Conservation (phyloP, 2,329 filamentous ascomycete genomes). For the Trichophyton simii region DNA sequence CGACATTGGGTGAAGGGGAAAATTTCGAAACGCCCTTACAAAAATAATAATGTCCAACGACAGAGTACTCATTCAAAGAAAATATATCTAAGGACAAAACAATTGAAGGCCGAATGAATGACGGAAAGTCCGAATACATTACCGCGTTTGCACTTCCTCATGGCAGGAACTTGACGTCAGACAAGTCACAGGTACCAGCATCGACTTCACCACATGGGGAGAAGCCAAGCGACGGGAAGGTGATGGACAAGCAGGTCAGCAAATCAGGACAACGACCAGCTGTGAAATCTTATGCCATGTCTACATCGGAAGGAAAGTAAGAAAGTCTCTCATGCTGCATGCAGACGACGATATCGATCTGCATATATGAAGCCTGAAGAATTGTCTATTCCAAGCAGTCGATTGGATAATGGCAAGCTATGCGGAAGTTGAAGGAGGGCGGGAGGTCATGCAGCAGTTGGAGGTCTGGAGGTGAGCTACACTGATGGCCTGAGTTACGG, state of each 20-base stretch:
- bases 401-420: background rate
- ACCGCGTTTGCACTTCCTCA: background rate
- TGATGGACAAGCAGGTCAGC: background rate
- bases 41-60: background rate
- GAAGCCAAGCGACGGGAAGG: constrained; percentile 2
- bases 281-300: background rate
- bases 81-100: background rate
- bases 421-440: background rate
- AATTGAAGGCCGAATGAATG: background rate
- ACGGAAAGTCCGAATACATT: background rate
- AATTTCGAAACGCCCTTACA: background rate
- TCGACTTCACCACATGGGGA: background rate
- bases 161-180: background rate
- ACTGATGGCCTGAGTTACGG: background rate
- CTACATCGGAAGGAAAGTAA: background rate
- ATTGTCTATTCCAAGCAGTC: background rate
- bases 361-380: background rate
- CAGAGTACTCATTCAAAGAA: no score
- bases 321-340: background rate
- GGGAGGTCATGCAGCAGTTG: background rate
- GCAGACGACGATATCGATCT: background rate
- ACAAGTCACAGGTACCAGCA: background rate
- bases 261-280: background rate
- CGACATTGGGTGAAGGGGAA: background rate
- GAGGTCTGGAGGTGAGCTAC: background rate